Conservation (phyloP, 257 asterid genomes). For the Fraxinus cuspidata region DNA sequence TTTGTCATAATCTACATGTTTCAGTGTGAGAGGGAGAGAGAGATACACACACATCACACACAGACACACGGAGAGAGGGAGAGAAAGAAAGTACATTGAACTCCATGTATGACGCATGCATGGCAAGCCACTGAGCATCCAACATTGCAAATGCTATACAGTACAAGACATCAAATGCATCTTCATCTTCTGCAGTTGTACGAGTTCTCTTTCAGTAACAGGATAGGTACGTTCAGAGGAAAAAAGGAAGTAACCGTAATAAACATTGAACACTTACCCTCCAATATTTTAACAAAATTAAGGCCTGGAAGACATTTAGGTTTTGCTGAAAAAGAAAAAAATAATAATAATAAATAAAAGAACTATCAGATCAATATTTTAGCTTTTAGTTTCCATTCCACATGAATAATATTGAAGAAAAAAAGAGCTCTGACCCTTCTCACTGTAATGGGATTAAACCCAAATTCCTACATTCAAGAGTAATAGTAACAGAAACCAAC, state of each 20-base stretch:
- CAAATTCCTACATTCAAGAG: not conserved
- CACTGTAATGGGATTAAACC: not conserved
- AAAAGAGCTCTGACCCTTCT: not conserved
- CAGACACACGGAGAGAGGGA: constrained; percentile 16
- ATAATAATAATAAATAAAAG: not conserved
- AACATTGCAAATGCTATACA: constrained; percentile 83
- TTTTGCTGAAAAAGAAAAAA: constrained; percentile 54
- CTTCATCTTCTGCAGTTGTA: constrained; percentile 66
- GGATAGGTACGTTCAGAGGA: not conserved
- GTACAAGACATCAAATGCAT: constrained; percentile 80
- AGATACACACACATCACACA: not conserved
- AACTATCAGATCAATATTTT: not conserved
- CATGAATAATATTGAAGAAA: not conserved
- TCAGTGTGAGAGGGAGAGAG: not conserved
- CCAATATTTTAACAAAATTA: constrained; percentile 68
- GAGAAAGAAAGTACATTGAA: constrained; percentile 63
- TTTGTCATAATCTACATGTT: not conserved
- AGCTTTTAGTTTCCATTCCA: not conserved
- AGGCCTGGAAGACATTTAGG: constrained; percentile 79
- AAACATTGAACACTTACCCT: constrained; percentile 45
- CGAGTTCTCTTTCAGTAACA: constrained; percentile 16
- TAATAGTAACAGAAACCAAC: not conserved
- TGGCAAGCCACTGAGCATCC: constrained; percentile 99
- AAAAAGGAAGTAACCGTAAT: not conserved
- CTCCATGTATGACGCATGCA: constrained; percentile 96